Conservation (phyloP, 176 grass and related monocot species). For the Eragrostis curvula region DNA sequence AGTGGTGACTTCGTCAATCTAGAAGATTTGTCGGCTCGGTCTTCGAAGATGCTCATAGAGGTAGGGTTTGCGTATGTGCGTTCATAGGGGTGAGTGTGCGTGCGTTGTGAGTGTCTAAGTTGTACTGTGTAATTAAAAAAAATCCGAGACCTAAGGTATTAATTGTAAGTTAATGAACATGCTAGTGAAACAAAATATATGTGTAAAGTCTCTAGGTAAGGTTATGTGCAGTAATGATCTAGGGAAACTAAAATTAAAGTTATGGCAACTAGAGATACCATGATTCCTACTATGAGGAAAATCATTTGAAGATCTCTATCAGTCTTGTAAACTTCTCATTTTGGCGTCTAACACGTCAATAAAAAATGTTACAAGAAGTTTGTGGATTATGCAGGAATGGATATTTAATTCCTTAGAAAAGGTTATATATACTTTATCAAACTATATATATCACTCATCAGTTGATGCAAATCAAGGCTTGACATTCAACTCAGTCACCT, state of each 20-base stretch:
- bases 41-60: too few species aligned
- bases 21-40: too few species aligned
- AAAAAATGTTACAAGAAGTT: not conserved
- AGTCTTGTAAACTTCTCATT: not conserved
- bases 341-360: not conserved
- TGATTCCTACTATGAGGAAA: not conserved
- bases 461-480: not conserved
- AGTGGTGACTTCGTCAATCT: too few species aligned
- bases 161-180: not conserved
- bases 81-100: too few species aligned
- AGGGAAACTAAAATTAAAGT: not conserved
- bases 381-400: not conserved
- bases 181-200: not conserved
- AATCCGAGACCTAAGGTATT: too few species aligned
- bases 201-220: not conserved
- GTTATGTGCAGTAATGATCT: too few species aligned
- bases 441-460: too few species aligned
- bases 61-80: too few species aligned
- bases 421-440: too few species aligned
- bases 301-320: not conserved
- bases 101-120: too few species aligned
- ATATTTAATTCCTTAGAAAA: too few species aligned
- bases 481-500: not conserved
- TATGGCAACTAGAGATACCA: not conserved
- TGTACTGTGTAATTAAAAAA: too few species aligned